Conservation (phyloP, 441 rosid genomes). For the Gossypium davidsonii region DNA sequence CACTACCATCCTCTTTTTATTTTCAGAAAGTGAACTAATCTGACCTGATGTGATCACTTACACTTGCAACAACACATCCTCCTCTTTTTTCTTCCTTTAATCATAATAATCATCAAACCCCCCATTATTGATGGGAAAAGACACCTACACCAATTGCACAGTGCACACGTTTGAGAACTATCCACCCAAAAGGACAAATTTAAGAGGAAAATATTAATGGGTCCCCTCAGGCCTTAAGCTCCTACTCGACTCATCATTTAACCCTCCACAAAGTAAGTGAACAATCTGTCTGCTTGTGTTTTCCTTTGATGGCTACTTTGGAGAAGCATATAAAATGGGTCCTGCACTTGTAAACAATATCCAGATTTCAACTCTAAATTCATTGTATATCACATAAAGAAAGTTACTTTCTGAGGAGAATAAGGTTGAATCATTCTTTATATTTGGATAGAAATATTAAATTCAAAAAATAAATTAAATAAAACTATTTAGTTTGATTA, state of each 20-base stretch:
- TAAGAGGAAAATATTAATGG: neutral
- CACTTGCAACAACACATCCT: neutral
- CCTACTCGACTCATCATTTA: slow-evolving; percentile 13
- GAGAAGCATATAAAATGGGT: slow-evolving; percentile 8
- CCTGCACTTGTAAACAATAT: neutral
- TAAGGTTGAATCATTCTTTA: too few species aligned
- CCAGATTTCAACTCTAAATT: too few species aligned
- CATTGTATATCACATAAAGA: too few species aligned
- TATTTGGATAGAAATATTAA: too few species aligned
- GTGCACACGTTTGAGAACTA: slow-evolving; percentile 15
- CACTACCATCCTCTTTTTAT: neutral
- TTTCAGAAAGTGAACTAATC: neutral
- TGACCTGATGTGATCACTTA: neutral
- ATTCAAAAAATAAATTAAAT: too few species aligned
- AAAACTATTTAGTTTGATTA: neutral
- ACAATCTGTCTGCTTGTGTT: slow-evolving; percentile 18
- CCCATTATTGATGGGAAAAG: slow-evolving; percentile 18
- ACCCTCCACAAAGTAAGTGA: slow-evolving; percentile 10
- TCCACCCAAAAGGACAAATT: slow-evolving; percentile 1
- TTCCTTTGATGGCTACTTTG: slow-evolving; percentile 14
- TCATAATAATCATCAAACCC: slow-evolving; percentile 16
- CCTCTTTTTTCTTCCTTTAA: slow-evolving; percentile 7
- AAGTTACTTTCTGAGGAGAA: too few species aligned
- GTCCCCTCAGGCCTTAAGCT: neutral
- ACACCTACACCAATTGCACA: slow-evolving; percentile 18